Conservation (phyloP, 2,329 filamentous ascomycete genomes). For the Aspergillus sp. region DNA sequence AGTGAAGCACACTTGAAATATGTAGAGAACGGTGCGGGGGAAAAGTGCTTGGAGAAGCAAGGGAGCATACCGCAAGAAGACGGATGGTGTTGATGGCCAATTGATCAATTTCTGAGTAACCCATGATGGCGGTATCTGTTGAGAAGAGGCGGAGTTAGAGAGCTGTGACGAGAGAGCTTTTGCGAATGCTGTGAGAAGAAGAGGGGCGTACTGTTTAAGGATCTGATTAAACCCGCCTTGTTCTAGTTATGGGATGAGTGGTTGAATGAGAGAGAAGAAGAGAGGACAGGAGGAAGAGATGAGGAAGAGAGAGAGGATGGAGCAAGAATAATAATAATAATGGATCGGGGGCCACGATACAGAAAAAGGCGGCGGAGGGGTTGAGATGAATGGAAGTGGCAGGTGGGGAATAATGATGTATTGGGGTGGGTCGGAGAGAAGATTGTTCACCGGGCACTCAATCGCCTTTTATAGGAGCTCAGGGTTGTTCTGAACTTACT, state of each 20-base stretch:
- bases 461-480: neutral
- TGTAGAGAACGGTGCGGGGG: slow-evolving; percentile 1
- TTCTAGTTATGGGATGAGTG: slow-evolving; percentile 11
- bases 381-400: slow-evolving; percentile 27
- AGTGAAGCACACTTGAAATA: slow-evolving; percentile 12
- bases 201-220: slow-evolving; percentile 25
- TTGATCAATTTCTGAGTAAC: slow-evolving; percentile 84
- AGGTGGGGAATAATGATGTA: slow-evolving; percentile 41
- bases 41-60: slow-evolving; percentile 6
- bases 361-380: slow-evolving; percentile 21
- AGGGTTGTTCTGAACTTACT: neutral
- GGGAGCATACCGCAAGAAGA: slow-evolving; percentile 80
- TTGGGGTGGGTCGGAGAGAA: slow-evolving; percentile 28
- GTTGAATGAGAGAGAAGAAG: slow-evolving; percentile 20
- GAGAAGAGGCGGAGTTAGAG: slow-evolving; percentile 18
- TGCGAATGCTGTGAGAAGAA: neutral
- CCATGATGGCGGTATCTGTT: slow-evolving; percentile 66
- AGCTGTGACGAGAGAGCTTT: slow-evolving; percentile 17
- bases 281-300: slow-evolving; percentile 14
- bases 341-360: slow-evolving; percentile 18
- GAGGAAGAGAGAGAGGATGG: slow-evolving; percentile 19
- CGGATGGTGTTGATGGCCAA: slow-evolving; percentile 98
- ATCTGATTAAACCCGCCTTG: slow-evolving; percentile 15
- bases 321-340: slow-evolving; percentile 19
- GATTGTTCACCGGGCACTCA: slow-evolving; percentile 20